Percentiles rank a stretch among this genome's conserved stretches.
These are phyloP conservation scores for Penicillium sp. DNA, from an alignment of 2,329 filamentous ascomycete genomes.

Conservation along the genomic window DNA sequence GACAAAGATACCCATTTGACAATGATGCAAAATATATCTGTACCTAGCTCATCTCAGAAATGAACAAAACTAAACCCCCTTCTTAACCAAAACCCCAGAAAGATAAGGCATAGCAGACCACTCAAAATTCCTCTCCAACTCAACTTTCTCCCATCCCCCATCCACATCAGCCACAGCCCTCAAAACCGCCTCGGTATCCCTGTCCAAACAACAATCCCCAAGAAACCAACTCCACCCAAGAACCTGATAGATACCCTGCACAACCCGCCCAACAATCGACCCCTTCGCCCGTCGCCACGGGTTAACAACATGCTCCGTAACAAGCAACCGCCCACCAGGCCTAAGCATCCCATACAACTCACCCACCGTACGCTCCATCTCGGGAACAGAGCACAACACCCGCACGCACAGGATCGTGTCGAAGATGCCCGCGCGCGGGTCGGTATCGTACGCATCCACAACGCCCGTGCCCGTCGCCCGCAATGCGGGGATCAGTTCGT, in stretches of 20 bases:
- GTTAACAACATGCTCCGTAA: conserved; percentile 58
- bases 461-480: conserved; percentile 25
- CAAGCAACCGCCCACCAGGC: conserved; percentile 55
- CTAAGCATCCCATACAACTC: conserved; percentile 53
- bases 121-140: conserved; percentile 46
- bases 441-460: conserved; percentile 26
- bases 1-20: conserved; percentile 21
- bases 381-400: conserved; percentile 56
- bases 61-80: conserved; percentile 7
- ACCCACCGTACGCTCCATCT: conserved; percentile 46
- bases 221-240: conserved; percentile 55
- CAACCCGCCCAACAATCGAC: conserved; percentile 43
- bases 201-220: conserved; percentile 53
- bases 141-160: conserved; percentile 51
- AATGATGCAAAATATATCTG: conserved; percentile 1
- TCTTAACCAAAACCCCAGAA: conserved; percentile 45
- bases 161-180: conserved; percentile 43
- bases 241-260: conserved; percentile 49
- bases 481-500: conserved; percentile 44
- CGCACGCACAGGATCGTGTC: conserved; percentile 57
- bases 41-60: background rate
- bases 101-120: conserved; percentile 44
- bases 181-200: conserved; percentile 50
- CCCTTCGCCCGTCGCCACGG: conserved; percentile 51
- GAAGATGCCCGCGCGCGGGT: conserved; percentile 44